A percentile compares a stretch with the other conserved stretches of the same genome.
Conservation (phyloP, 2,329 filamentous ascomycete species). For the Berkeleyomyces basicola region DNA sequence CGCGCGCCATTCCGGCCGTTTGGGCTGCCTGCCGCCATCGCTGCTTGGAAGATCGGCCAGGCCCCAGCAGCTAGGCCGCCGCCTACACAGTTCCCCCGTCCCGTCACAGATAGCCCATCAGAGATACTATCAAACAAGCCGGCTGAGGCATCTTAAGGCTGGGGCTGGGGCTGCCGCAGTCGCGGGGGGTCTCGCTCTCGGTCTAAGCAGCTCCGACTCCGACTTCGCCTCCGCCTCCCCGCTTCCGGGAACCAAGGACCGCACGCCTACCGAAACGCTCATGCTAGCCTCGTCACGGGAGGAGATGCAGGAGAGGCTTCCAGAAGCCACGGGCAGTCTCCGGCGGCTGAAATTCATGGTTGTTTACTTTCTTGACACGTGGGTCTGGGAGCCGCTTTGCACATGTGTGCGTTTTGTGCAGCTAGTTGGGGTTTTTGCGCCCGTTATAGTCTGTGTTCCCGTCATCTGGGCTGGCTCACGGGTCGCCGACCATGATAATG, state of each 20-base stretch:
- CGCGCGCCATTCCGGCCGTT: background rate
- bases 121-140: background rate
- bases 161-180: background rate
- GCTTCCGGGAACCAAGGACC: constrained; percentile 1
- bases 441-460: constrained; percentile 67
- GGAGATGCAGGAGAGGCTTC: constrained; percentile 57
- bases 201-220: background rate
- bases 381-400: constrained; percentile 69
- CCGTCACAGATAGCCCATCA: background rate
- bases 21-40: background rate
- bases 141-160: constrained; percentile 3
- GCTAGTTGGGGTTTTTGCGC: constrained; percentile 74
- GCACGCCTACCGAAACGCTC: constrained; percentile 41
- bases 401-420: constrained; percentile 82
- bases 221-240: background rate
- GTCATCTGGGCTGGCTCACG: constrained; percentile 61
- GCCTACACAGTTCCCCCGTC: background rate
- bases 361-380: constrained; percentile 51
- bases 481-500: constrained; percentile 47
- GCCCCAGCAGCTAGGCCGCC: background rate
- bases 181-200: constrained; percentile 1
- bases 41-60: background rate
- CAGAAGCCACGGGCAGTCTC: constrained; percentile 43
- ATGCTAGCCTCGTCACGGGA: constrained; percentile 72
- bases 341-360: constrained; percentile 40